phyloP scores from a whole-genome alignment of 352 stramenopile genomes.

The Pythium aphanidermatum region DNA sequence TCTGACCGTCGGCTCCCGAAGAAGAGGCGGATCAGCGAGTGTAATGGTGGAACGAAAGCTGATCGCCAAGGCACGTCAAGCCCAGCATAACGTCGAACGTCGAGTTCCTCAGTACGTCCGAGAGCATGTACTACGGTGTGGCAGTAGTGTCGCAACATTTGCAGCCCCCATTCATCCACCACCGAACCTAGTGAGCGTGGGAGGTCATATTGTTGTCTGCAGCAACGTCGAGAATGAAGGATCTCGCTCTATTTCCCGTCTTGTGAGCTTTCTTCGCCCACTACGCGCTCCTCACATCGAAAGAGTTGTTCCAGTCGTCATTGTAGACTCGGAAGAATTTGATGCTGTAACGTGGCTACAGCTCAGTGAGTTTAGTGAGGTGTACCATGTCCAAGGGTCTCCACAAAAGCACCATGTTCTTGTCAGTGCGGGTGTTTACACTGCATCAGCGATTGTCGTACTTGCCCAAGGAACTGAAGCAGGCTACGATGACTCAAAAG shows the following conservation, averaged over 20 bases:
- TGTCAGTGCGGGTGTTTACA: constrained; percentile 68
- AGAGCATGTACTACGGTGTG: constrained; percentile 47
- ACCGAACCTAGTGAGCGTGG: constrained; percentile 28
- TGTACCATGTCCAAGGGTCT: constrained; percentile 78
- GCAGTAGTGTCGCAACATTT: constrained; percentile 24
- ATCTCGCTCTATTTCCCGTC: constrained; percentile 45
- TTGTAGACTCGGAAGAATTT: constrained; percentile 68
- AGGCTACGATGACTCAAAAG: constrained; percentile 78
- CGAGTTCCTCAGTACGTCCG: constrained; percentile 55
- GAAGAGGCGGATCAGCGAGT: not conserved
- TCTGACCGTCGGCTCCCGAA: not conserved
- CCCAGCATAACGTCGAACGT: constrained; percentile 68
- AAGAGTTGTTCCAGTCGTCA: constrained; percentile 54
- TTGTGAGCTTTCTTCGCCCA: constrained; percentile 74
- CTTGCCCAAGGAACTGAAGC: constrained; percentile 66
- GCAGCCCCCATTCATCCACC: constrained; percentile 36
- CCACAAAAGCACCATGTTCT: constrained; percentile 70
- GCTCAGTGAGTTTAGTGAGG: constrained; percentile 54
- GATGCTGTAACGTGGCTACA: constrained; percentile 63
- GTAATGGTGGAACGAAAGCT: constrained; percentile 27
- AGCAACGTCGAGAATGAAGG: constrained; percentile 69
- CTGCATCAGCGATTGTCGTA: constrained; percentile 73
- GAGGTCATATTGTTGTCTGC: constrained; percentile 78
- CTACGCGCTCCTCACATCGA: constrained; percentile 69
- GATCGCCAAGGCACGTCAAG: constrained; percentile 38